Conservation (phyloP, 257 asterid genomes). For the Coffea canephora region DNA sequence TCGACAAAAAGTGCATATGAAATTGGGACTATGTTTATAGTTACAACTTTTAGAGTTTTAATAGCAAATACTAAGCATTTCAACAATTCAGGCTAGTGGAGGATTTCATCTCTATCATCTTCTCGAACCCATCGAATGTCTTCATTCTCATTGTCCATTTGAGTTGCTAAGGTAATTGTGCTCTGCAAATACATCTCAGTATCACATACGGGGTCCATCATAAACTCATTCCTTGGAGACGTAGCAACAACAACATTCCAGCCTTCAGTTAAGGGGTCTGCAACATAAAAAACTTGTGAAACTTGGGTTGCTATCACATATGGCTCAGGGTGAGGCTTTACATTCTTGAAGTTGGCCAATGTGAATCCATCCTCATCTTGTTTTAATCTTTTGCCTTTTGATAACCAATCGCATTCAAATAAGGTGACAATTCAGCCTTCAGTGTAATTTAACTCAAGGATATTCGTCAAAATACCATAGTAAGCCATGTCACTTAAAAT, state of each 20-base stretch:
- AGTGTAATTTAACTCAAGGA: neutral
- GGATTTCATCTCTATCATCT: too few species aligned
- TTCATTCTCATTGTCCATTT: too few species aligned
- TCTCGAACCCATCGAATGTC: too few species aligned
- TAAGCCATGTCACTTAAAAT: neutral
- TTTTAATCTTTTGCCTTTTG: neutral
- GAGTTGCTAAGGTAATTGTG: too few species aligned
- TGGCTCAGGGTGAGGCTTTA: neutral
- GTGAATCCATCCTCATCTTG: neutral
- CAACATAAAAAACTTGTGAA: neutral
- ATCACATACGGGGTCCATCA: too few species aligned
- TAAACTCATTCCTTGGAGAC: too few species aligned
- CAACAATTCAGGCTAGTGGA: too few species aligned
- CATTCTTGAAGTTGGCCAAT: neutral
- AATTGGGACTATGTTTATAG: too few species aligned
- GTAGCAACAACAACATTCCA: neutral
- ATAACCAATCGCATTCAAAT: neutral
- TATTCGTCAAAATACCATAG: neutral
- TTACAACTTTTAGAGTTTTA: too few species aligned
- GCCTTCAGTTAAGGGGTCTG: neutral
- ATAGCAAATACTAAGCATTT: too few species aligned
- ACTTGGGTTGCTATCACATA: neutral
- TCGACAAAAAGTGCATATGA: too few species aligned
- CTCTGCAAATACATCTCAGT: too few species aligned
- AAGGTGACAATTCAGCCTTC: neutral